Evolutionary conservation across 1,284 basidiomycete species (phyloP).

Genomic region (Xerocomus amazonicus): DNA sequence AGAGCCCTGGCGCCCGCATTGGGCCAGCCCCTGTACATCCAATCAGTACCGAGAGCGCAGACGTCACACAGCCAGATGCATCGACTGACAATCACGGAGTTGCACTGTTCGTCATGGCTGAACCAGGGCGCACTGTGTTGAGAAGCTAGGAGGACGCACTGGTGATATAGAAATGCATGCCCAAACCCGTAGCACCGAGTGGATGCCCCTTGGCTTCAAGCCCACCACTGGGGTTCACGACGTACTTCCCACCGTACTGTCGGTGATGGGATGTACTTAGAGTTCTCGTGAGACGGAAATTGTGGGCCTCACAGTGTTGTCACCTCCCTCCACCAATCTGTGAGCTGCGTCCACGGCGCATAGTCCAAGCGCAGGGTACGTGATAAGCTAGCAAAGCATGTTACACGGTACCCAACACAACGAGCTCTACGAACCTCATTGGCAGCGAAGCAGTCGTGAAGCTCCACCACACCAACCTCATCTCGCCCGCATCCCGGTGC

Average conservation of each 20-base stretch:
- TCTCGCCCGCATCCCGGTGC: constrained; percentile 59
- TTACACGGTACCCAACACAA: not conserved
- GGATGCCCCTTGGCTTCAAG: constrained; percentile 87
- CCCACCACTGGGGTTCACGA: constrained; percentile 85
- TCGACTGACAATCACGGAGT: constrained; percentile 55
- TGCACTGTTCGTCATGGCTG: constrained; percentile 49
- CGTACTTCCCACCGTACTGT: constrained; percentile 71
- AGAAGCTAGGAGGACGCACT: constrained; percentile 44
- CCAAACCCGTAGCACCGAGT: constrained; percentile 80
- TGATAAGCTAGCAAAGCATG: constrained; percentile 49
- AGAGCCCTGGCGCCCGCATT: constrained; percentile 75
- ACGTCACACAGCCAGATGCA: too few species aligned
- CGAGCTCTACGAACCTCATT: constrained; percentile 43
- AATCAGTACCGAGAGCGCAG: not conserved
- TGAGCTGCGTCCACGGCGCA: constrained; percentile 68
- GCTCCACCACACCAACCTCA: constrained; percentile 75
- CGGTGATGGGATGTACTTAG: not conserved
- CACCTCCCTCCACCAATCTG: constrained; percentile 71
- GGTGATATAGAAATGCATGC: constrained; percentile 86
- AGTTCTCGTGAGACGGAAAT: not conserved
- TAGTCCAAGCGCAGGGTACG: constrained; percentile 76
- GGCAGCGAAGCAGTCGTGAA: constrained; percentile 84
- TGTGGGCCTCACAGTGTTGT: constrained; percentile 60
- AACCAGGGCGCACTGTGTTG: not conserved
- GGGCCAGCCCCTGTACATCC: constrained; percentile 62